These are phyloP conservation scores for Puccinellia tenuiflora DNA, from an alignment of 176 grass and related monocot species.

Conservation along the genomic window DNA sequence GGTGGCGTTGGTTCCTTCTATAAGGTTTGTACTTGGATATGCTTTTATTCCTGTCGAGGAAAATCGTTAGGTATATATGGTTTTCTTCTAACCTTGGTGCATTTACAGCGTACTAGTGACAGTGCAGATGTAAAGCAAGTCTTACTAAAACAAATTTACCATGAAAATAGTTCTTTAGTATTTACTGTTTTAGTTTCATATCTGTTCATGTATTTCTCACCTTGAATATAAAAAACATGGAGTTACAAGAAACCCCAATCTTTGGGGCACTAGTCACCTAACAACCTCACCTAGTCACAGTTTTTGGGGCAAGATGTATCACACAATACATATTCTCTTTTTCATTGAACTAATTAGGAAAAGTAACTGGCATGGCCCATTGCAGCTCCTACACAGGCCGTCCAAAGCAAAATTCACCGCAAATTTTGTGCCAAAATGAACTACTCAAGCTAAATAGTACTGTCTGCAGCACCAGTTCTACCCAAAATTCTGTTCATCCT, in stretches of 20 bases:
- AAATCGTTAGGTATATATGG: not conserved
- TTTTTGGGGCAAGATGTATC: not conserved
- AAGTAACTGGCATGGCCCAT: not conserved
- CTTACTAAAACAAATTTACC: not conserved
- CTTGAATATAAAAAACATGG: not conserved
- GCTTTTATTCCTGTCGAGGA: not conserved
- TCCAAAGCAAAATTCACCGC: not conserved
- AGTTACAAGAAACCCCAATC: not conserved
- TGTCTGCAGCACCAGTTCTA: not conserved
- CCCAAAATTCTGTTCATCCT: not conserved
- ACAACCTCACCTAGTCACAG: not conserved
- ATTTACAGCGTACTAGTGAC: not conserved
- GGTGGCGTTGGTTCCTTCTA: conserved; percentile 74
- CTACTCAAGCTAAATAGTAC: not conserved
- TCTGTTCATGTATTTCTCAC: not conserved
- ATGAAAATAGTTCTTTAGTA: not conserved
- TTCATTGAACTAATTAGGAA: not conserved
- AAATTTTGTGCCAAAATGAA: not conserved
- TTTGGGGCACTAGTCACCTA: not conserved
- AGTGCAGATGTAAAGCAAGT: not conserved
- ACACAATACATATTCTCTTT: not conserved
- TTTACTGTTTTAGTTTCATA: not conserved
- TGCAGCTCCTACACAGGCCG: not conserved
- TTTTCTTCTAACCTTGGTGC: not conserved
- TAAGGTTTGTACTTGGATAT: conserved; percentile 42